phyloP scores from a whole-genome alignment of 352 stramenopile species.

The Phytophthora kernoviae region DNA sequence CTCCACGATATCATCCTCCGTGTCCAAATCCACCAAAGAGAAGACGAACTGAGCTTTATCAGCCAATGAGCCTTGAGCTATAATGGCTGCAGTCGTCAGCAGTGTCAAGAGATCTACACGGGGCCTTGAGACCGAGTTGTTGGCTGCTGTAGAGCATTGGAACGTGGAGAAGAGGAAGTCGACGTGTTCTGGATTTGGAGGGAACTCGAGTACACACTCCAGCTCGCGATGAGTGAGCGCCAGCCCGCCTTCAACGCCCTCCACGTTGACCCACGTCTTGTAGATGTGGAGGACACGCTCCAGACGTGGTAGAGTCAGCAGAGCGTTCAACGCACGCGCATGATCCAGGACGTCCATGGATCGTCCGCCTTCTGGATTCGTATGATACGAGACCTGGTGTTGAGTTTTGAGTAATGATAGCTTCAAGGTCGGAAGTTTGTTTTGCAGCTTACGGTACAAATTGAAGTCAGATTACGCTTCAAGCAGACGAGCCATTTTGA shows the following conservation, averaged over 20 bases:
- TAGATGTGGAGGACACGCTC: constrained; percentile 66
- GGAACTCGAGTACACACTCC: constrained; percentile 65
- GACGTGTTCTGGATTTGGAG: constrained; percentile 29
- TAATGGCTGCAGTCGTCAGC: constrained; percentile 42
- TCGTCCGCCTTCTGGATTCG: too few species aligned
- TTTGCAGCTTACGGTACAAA: neutral
- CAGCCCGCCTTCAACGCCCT: constrained; percentile 62
- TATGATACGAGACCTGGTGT: neutral
- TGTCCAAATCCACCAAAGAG: constrained; percentile 71
- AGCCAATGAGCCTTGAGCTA: constrained; percentile 55
- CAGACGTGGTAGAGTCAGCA: constrained; percentile 50
- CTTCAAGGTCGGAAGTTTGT: too few species aligned
- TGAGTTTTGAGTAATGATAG: neutral
- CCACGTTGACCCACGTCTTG: constrained; percentile 54
- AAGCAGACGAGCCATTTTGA: neutral
- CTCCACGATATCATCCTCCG: constrained; percentile 77
- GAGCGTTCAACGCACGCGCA: constrained; percentile 44
- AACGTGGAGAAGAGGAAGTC: constrained; percentile 65
- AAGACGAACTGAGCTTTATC: constrained; percentile 69
- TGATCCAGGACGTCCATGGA: constrained; percentile 35
- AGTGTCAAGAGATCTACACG: constrained; percentile 67
- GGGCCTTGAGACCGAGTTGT: neutral
- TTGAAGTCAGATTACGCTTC: too few species aligned
- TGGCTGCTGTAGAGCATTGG: constrained; percentile 7
- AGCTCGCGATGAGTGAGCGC: constrained; percentile 66